Evolutionary conservation across 1,284 basidiomycete genomes (phyloP).

Genomic region (Cutaneotrichosporon arboriforme): DNA sequence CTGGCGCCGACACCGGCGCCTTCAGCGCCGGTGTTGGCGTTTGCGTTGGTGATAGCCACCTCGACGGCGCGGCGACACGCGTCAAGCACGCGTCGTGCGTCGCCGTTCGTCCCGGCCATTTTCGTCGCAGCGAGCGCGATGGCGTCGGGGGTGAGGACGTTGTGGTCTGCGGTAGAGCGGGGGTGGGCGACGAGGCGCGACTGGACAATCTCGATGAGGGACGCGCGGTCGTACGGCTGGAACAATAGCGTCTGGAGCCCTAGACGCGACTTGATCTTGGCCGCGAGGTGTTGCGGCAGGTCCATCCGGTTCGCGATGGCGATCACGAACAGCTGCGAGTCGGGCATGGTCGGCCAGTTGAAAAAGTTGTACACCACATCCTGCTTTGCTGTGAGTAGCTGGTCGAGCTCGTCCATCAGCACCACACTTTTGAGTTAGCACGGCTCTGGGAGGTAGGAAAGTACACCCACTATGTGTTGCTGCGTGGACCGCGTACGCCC

Average conservation of each 20-base stretch:
- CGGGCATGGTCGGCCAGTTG: constrained; percentile 91
- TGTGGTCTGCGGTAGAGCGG: constrained; percentile 58
- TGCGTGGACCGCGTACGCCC: constrained; percentile 44
- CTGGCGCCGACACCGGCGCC: not conserved
- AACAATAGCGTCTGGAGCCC: constrained; percentile 92
- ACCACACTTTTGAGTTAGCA: constrained; percentile 65
- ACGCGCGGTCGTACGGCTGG: constrained; percentile 75
- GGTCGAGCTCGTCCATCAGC: constrained; percentile 96
- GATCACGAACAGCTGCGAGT: constrained; percentile 84
- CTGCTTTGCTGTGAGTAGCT: constrained; percentile 90
- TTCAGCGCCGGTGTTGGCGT: not conserved
- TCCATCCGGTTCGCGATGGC: constrained; percentile 99
- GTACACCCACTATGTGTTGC: constrained; percentile 47
- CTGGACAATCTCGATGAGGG: constrained; percentile 81
- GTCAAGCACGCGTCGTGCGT: constrained; percentile 88
- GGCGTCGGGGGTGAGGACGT: constrained; percentile 60
- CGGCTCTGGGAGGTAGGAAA: not conserved
- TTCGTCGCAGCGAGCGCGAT: constrained; percentile 86
- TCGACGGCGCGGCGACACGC: constrained; percentile 85
- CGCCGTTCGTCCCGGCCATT: constrained; percentile 87
- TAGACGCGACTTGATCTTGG: constrained; percentile 84
- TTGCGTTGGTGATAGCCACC: constrained; percentile 49
- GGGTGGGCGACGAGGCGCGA: constrained; percentile 59
- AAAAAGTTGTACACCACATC: constrained; percentile 99
- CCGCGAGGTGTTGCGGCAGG: constrained; percentile 87